These are phyloP conservation scores for Entophlyctis luteolus DNA, from an alignment of 192 early-diverging fungal genomes.

Conservation along the genomic window DNA sequence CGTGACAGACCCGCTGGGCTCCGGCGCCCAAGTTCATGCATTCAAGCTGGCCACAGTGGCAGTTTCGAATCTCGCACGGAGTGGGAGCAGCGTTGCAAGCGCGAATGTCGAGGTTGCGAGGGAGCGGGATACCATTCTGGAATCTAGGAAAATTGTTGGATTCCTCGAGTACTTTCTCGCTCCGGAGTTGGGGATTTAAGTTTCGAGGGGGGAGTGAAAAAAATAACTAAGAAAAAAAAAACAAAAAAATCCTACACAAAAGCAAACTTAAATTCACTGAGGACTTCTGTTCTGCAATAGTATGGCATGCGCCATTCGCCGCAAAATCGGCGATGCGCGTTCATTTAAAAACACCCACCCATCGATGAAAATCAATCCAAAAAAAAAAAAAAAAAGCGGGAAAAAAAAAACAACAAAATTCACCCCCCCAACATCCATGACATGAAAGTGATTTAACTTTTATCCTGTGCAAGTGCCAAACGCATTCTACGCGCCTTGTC, in stretches of 20 bases:
- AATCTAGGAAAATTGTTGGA: conserved; percentile 10
- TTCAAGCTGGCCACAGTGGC: background rate
- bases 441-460: too few species aligned
- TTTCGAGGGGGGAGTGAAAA: background rate
- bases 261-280: too few species aligned
- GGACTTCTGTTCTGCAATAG: too few species aligned
- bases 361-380: too few species aligned
- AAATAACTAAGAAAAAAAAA: background rate
- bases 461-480: too few species aligned
- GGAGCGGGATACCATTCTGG: background rate
- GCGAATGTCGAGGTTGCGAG: background rate
- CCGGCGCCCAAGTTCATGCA: background rate
- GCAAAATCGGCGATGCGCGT: too few species aligned
- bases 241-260: background rate
- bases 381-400: too few species aligned
- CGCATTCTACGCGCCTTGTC: conserved; percentile 38
- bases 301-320: too few species aligned
- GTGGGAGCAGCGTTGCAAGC: background rate
- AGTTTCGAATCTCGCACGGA: too few species aligned
- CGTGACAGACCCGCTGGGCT: background rate
- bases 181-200: conserved; percentile 1
- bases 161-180: conserved; percentile 25
- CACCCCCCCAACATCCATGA: too few species aligned
- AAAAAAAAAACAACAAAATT: too few species aligned
- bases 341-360: too few species aligned